Base-by-base conservation (phyloP, 163 green algal species). In the Trebouxiophyceae sp. region DNA sequence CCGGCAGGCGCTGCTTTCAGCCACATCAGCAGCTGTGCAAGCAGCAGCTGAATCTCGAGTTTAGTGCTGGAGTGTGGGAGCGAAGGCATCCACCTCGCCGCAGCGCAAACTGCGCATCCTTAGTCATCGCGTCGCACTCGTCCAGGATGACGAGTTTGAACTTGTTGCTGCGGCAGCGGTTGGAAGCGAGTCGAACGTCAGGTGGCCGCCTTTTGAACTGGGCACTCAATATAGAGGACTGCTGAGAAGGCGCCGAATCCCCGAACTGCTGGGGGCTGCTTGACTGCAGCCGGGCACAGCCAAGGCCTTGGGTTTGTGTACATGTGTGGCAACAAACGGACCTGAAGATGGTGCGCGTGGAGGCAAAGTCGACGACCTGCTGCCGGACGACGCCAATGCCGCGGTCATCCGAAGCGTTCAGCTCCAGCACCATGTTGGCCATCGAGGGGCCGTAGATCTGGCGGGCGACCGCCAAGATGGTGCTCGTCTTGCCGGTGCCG, bases 71-170 rank as follows among this genome's bases (percentile, higher is more conserved):
- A 50, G 19, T 50, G 39, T 12, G 39, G 39, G 39, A 50, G 39
- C 12, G 39, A 63, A 2, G 4, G 12, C 8, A 7, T 79, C 16
- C 66, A 95, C 89, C 86, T 84, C 93, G 70, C 24, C 95, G 73
- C 28, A 99, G 83, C 0, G 95, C 95, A 69, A 96, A 92, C 79
- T 99, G 95, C 2, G 95, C 95, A 72, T 99, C 95, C 65, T 94
- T 93, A 3, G 95, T 99, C 95, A 99, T 99, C 16, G 91, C 91
- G 72, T 99, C 95, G 63, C 91, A 97, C 71, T 99, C 95, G 66
- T 99, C 95, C 74, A 99, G 63, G 57, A 99, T 97, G 65, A 99
- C 86, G n/a, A 99, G 83, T 84, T 99, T 99, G 87, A 97, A 97
- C 56, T 87, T 87, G 69, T 84, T 92, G 72, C 74, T 88, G 76